Evolutionary conservation across 495 filamentous ascomycete genomes (phyloP).

Genomic region (Stereocaulon alpinum): DNA sequence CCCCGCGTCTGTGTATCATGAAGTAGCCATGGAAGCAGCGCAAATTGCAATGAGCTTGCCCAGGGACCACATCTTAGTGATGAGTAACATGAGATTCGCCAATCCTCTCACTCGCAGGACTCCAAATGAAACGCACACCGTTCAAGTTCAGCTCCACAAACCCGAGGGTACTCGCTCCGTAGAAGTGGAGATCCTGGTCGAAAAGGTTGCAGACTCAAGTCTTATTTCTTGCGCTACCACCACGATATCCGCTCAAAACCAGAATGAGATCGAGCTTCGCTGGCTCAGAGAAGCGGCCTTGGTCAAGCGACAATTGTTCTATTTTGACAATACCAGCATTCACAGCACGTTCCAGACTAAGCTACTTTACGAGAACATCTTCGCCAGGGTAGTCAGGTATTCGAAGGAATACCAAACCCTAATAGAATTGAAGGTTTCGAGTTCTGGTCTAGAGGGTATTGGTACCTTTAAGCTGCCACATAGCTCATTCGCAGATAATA

Average conservation of each 20-base stretch:
- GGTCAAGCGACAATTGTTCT: neutral
- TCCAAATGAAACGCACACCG: neutral
- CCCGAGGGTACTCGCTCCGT: too few relatives aligned
- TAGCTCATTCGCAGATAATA: neutral
- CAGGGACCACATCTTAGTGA: neutral
- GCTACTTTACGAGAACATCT: neutral
- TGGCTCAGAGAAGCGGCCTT: neutral
- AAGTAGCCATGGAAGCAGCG: neutral
- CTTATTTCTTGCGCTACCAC: neutral
- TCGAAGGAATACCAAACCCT: conserved; percentile 1
- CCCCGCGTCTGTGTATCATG: neutral
- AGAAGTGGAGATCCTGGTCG: neutral
- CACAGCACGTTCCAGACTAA: neutral
- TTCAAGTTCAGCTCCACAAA: neutral
- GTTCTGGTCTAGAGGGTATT: neutral
- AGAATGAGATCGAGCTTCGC: neutral
- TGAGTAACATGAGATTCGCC: neutral
- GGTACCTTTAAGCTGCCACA: neutral
- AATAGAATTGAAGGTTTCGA: neutral
- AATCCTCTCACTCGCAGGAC: neutral
- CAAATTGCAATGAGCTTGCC: neutral
- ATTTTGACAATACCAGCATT: neutral
- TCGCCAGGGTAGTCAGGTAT: neutral
- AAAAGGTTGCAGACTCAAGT: neutral
- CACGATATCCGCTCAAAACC: neutral